Conservation (phyloP, 176 grass and related monocot genomes). For the Triticum monococcum region DNA sequence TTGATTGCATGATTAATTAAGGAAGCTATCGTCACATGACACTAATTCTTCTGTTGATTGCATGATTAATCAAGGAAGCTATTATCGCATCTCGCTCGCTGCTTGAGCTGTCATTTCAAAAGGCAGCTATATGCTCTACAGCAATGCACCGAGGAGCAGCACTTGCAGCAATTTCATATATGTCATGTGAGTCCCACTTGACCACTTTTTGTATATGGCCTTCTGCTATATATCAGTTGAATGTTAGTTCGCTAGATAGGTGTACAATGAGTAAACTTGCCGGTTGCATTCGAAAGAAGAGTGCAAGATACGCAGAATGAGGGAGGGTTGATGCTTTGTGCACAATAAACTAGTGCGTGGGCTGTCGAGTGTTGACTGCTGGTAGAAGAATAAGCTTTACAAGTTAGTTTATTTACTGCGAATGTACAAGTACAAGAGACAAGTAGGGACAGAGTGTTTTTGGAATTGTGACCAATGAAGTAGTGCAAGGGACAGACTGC, state of each 20-base stretch:
- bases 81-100: constrained; percentile 62
- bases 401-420: neutral
- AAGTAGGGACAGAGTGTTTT: neutral
- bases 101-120: constrained; percentile 88
- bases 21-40: neutral
- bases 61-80: constrained; percentile 59
- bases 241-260: neutral
- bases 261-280: neutral
- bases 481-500: neutral
- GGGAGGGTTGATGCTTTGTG: neutral
- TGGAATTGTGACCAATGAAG: neutral
- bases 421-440: neutral
- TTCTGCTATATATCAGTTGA: constrained; percentile 22
- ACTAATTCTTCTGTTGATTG: constrained; percentile 24
- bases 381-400: neutral
- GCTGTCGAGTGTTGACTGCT: neutral
- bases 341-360: neutral
- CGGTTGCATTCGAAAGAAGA: neutral
- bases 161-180: constrained; percentile 91
- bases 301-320: neutral
- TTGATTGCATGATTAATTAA: constrained; percentile 31
- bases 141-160: constrained; percentile 87
- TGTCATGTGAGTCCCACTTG: constrained; percentile 69
- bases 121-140: constrained; percentile 84
- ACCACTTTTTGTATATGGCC: constrained; percentile 24